phyloP scores from a whole-genome alignment of 768 basidiomycete species.

The Leucocoprinus birnbaumii region DNA sequence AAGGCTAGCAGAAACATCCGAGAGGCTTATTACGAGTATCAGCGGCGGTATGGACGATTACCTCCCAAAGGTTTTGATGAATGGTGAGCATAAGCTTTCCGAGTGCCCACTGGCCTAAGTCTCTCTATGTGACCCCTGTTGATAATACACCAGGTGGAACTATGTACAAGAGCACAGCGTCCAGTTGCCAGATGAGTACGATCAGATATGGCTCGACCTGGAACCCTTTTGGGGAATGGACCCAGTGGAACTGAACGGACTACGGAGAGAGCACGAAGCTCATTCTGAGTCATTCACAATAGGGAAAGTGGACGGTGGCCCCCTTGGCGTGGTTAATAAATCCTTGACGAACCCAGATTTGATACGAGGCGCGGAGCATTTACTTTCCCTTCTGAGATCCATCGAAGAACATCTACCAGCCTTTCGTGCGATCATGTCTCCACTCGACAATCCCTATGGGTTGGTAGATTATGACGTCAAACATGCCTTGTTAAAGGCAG shows the following conservation, averaged over 20 bases:
- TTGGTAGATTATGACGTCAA: conserved; percentile 30
- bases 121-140: no score
- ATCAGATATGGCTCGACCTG: conserved; percentile 42
- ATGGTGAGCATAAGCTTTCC: conserved; percentile 53
- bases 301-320: conserved; percentile 21
- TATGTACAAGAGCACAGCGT: conserved; percentile 43
- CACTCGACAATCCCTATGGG: conserved; percentile 34
- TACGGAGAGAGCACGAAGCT: conserved; percentile 26
- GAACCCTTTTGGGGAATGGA: conserved; percentile 41
- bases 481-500: conserved; percentile 28
- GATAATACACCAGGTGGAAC: conserved; percentile 33
- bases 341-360: conserved; percentile 18
- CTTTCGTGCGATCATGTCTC: conserved; percentile 39
- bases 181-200: conserved; percentile 52
- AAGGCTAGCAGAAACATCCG: conserved; percentile 73
- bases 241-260: conserved; percentile 26
- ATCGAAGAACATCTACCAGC: conserved; percentile 35
- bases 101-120: no score
- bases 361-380: conserved; percentile 24
- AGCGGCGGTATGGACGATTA: conserved; percentile 62
- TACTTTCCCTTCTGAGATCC: conserved; percentile 30
- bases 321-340: conserved; percentile 1
- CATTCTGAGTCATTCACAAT: conserved; percentile 32
- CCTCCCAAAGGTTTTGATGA: conserved; percentile 85
- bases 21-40: conserved; percentile 77